Evolutionary conservation across 1,284 basidiomycete species (phyloP), one percentile per base, ranked within the genome.

Genomic region (Entoloma clypeatum): DNA sequence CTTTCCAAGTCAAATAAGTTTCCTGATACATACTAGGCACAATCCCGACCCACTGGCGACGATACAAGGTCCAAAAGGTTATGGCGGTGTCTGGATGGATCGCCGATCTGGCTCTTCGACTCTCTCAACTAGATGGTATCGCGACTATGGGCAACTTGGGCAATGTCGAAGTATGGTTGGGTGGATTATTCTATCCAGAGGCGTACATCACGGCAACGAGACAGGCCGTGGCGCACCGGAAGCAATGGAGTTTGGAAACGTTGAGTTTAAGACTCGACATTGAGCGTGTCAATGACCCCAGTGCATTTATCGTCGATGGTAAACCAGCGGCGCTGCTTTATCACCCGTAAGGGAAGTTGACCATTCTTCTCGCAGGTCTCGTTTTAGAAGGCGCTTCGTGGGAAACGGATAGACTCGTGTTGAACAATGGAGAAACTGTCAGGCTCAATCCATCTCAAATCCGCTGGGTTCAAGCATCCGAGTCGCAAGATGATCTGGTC

Each of bases 141-240:
- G 80, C 87, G 1, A 60, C 66, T 5, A 69, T 83, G 41, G 78
- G 84, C 49, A 78, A 75, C 53, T 64, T 88, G 44, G 77, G 71
- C 49, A 72, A 88, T 48, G 72, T 92, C 24, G 84, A 88, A 60
- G 85, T 91, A 26, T 92, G 89, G 86, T 75, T 96, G 9, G 92
- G 93, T 23, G 89, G 90, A 0, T 63, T 97, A 39, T 96, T 97
- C 77, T 93, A 91, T 75, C 94, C 94, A 1, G 91, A 94, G 57
- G 92, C 92, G 2, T 96, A 92, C 62, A 77, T 97, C 54, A 96
- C 93, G 1, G 93, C 93, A 1, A 94, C 92, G 1, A 77, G 93
- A 39, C 94, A 97, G 64, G 82, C 87, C 11, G 86, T 93, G 6
- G 93, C 93, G 2, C 92, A 96, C 60, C 75, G 82, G 42, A 92